Percentiles rank a stretch among this genome's conserved stretches.
Evolutionary conservation across 768 basidiomycete genomes (phyloP).

Genomic region (Boletus rubropictus): DNA sequence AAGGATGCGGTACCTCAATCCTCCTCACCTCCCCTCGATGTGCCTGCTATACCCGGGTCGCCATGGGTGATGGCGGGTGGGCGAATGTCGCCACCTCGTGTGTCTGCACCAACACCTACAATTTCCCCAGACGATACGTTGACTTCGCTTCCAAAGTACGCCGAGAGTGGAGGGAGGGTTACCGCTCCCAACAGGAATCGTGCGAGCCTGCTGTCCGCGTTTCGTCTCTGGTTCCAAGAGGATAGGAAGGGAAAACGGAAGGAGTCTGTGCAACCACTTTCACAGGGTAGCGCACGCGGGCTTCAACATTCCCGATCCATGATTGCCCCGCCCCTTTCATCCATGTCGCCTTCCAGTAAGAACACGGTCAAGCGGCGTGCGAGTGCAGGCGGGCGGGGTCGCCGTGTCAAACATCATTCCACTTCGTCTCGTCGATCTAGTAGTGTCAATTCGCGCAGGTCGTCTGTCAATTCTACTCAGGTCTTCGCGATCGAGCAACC

Average conservation of each 20-base stretch:
- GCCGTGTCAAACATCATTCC: constrained; percentile 63
- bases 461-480: constrained; percentile 48
- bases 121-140: constrained; percentile 50
- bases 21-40: constrained; percentile 45
- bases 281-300: constrained; percentile 19
- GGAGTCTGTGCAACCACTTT: constrained; percentile 29
- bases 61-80: constrained; percentile 67
- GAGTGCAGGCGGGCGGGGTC: constrained; percentile 41
- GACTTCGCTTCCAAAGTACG: constrained; percentile 42
- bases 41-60: constrained; percentile 44
- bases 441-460: constrained; percentile 82
- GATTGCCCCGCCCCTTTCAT: constrained; percentile 19
- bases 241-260: constrained; percentile 85
- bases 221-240: constrained; percentile 90
- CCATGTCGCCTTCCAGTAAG: constrained; percentile 28
- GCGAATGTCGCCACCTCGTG: constrained; percentile 34
- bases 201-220: constrained; percentile 77
- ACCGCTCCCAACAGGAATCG: constrained; percentile 49
- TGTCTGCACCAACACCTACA: constrained; percentile 40
- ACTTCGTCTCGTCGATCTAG: constrained; percentile 83
- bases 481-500: constrained; percentile 52
- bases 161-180: constrained; percentile 31
- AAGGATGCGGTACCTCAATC: constrained; percentile 41
- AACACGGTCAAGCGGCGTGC: constrained; percentile 46
- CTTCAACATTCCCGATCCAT: constrained; percentile 25